Base-by-base conservation (phyloP, 73 alveolate genomes). In the Paramecium tetraurelia region DNA sequence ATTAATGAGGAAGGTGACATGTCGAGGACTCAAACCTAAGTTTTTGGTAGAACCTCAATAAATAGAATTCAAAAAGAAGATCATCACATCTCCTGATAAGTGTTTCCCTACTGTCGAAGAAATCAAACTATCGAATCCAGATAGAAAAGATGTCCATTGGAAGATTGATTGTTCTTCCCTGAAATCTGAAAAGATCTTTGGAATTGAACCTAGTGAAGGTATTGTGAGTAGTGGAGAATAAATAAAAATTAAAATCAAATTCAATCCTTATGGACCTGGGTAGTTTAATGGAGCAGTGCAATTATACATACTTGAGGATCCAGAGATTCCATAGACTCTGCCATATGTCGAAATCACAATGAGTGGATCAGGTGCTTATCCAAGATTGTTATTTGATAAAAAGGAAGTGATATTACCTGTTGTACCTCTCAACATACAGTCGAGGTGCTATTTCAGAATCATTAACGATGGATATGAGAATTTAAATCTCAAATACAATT, bases 351-450 rank as follows among this genome's bases (percentile, higher is more conserved):
- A 93, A 89, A 85, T 98, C 11, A 97, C 98, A 53, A 86, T 98
- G 59, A 96, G 95, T 85, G 99, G 99, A 40, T 99, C 98, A 94
- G 99, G 99, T 6, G 96, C 99, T 18, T 98, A 96, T 58, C 99
- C 99, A 14, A 96, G 97, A 95, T 92, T 98, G 48, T 94, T 95
- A 92, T 98, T 98, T 87, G 99, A 98, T 85, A 95, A 98, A 85
- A 96, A 99, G 94, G 99, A 98, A 89, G 95, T 98, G 40, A 96
- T 98, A 22, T 92, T 98, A 27, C 99, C 99, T 10, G 93, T 96
- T 24, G 99, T 96, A 16, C 99, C 99, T 4, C 96, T 98, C 33
- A 99, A 98, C 14, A 93, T 98, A 84, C 96, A 95, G 92, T 93
- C 99, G 18, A 92, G 95, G 58, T 96, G 99, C 36, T 96, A 97